Conservation (phyloP, 2,329 filamentous ascomycete genomes). For the Pseudocercospora ulei region DNA sequence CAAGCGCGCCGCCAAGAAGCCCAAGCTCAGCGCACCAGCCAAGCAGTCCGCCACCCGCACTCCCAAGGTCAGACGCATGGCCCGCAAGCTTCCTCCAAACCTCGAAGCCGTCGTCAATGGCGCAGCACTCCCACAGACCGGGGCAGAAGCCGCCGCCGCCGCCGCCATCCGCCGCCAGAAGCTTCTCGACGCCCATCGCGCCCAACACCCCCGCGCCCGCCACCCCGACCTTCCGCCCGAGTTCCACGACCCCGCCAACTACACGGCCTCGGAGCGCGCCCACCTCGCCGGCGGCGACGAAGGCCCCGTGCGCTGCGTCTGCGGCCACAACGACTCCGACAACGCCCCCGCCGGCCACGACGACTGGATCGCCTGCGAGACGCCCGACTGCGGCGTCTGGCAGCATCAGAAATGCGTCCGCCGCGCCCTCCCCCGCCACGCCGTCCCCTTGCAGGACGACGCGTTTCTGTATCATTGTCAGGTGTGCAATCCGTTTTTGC, state of each 20-base stretch:
- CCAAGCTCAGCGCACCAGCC: not conserved
- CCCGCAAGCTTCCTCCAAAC: not conserved
- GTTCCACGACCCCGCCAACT: constrained; percentile 25
- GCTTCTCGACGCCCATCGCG: constrained; percentile 15
- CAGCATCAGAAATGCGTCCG: constrained; percentile 28
- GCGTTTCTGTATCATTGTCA: constrained; percentile 22
- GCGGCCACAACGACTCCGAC: constrained; percentile 25
- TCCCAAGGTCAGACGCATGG: not conserved
- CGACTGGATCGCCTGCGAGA: constrained; percentile 25
- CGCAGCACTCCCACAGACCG: constrained; percentile 18
- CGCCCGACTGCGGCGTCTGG: constrained; percentile 25
- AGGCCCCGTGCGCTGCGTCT: constrained; percentile 27
- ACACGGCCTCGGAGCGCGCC: constrained; percentile 14
- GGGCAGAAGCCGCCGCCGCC: constrained; percentile 21
- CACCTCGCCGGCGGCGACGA: constrained; percentile 8
- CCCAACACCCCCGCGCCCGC: constrained; percentile 3
- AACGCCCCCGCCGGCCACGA: constrained; percentile 12
- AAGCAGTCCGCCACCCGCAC: not conserved
- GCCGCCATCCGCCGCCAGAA: constrained; percentile 16
- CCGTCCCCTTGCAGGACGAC: too few relatives aligned
- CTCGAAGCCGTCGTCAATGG: constrained; percentile 21
- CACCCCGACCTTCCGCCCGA: constrained; percentile 25
- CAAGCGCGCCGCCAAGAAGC: not conserved
- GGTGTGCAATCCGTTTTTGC: constrained; percentile 25
- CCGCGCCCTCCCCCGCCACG: too few relatives aligned